Evolutionary conservation across 1,139 yeast genomes (phyloP).

Genomic region (Sporopachydermia cereana): DNA sequence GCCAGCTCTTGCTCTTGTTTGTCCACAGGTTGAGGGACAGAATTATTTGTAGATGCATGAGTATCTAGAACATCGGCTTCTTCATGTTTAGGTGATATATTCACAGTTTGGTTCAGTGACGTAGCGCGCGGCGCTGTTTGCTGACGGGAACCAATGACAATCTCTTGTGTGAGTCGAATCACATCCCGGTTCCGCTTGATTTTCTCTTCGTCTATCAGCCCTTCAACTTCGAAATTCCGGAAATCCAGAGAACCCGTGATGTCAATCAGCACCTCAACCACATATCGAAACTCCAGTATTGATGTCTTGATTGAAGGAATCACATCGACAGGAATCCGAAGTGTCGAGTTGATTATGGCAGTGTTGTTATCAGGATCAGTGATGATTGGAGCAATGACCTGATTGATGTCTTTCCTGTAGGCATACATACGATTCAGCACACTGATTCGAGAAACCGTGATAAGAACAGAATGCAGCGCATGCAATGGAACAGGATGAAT

Average conservation of each 20-base stretch:
- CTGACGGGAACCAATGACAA: neutral
- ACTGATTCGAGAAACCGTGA: conserved; percentile 1
- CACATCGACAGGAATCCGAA: conserved; percentile 1
- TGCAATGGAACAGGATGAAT: conserved; percentile 3
- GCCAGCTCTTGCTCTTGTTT: conserved; percentile 1
- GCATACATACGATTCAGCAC: conserved; percentile 1
- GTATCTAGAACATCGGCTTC: neutral
- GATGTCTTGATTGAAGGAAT: neutral
- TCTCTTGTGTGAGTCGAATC: neutral
- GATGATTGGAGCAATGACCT: neutral
- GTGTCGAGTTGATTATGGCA: conserved; percentile 2
- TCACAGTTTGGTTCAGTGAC: neutral
- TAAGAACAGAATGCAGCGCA: neutral
- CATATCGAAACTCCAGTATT: conserved; percentile 1
- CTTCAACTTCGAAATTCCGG: conserved; percentile 3
- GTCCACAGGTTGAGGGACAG: neutral
- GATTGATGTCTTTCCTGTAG: conserved; percentile 1
- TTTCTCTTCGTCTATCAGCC: conserved; percentile 6
- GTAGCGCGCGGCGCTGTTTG: too few species aligned
- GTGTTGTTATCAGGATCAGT: conserved; percentile 1
- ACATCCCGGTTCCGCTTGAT: conserved; percentile 1
- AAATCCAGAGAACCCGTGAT: neutral
- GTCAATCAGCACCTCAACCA: neutral
- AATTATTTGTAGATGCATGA: neutral
- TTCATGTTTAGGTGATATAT: neutral